Conservation (phyloP, 116 monocot species). For the Thalassia testudinum region DNA sequence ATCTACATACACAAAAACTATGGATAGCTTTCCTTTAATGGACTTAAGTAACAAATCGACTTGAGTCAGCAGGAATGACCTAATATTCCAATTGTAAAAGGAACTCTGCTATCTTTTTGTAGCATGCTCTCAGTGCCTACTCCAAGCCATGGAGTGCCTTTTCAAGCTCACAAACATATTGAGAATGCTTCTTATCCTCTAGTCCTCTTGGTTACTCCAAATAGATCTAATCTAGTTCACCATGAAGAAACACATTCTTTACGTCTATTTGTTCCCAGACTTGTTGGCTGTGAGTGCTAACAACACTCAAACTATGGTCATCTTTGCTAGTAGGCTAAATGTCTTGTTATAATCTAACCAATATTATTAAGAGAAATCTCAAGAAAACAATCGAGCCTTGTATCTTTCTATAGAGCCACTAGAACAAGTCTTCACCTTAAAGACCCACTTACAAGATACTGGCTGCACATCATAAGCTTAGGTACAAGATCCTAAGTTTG, state of each 20-base stretch:
- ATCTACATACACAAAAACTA: constrained; percentile 7
- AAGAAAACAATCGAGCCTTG: neutral
- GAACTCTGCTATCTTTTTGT: neutral
- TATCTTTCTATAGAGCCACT: constrained; percentile 1
- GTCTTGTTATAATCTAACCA: neutral
- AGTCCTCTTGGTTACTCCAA: constrained; percentile 4
- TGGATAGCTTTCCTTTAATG: neutral
- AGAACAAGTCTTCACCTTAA: neutral
- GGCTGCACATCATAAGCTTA: neutral
- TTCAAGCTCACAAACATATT: neutral
- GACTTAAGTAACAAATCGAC: neutral
- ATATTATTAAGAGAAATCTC: neutral
- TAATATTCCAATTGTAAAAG: neutral
- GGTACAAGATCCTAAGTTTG: neutral
- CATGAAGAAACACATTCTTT: neutral
- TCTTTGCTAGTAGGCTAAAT: neutral
- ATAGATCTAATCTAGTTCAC: neutral
- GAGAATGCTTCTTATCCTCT: neutral
- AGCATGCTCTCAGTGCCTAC: constrained; percentile 12
- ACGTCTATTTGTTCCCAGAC: neutral
- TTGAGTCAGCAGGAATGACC: neutral
- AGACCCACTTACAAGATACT: neutral
- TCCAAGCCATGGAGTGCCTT: constrained; percentile 8
- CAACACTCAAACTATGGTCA: neutral
- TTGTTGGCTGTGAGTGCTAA: neutral